A percentile compares a stretch with the other conserved stretches of the same genome.
These are phyloP conservation scores for Taphrina populina DNA, from an alignment of 1,139 yeast genomes.

Conservation along the genomic window DNA sequence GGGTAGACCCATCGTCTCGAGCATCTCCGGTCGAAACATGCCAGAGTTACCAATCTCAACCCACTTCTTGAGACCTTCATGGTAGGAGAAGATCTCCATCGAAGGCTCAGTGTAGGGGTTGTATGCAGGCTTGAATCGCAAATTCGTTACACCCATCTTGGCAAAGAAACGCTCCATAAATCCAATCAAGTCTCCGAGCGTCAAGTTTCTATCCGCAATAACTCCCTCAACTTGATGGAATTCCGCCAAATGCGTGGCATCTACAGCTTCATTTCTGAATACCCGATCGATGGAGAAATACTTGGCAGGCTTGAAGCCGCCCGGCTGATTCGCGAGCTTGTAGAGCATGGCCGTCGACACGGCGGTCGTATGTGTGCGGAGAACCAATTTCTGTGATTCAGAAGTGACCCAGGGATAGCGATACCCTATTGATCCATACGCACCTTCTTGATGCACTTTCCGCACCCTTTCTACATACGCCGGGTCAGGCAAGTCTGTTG, in stretches of 20 bases:
- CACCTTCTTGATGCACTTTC: conserved; percentile 84
- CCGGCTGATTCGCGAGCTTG: conserved; percentile 79
- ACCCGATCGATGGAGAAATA: conserved; percentile 96
- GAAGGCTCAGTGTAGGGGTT: conserved; percentile 99
- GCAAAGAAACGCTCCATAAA: conserved; percentile 97
- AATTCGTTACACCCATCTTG: conserved; percentile 84
- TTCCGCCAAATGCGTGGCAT: conserved; percentile 99
- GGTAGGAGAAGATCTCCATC: conserved; percentile 96
- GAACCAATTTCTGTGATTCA: conserved; percentile 84
- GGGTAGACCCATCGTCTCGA: conserved; percentile 97
- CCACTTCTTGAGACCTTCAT: conserved; percentile 91
- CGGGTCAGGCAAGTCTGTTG: conserved; percentile 74
- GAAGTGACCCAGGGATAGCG: conserved; percentile 95
- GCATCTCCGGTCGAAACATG: conserved; percentile 99
- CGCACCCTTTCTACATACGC: conserved; percentile 74
- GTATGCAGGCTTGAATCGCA: conserved; percentile 97
- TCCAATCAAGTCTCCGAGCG: conserved; percentile 94
- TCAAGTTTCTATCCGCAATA: conserved; percentile 90
- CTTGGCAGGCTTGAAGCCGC: conserved; percentile 64
- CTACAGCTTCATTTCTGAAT: conserved; percentile 99
- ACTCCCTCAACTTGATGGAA: conserved; percentile 99
- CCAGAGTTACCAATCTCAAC: conserved; percentile 99
- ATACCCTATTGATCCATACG: conserved; percentile 93
- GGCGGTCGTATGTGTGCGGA: conserved; percentile 97
- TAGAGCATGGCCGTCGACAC: conserved; percentile 86